A percentile compares a stretch with the other conserved stretches of the same genome.
Conservation (phyloP, 1,139 yeast species). For the Yamadazyma siamensis region DNA sequence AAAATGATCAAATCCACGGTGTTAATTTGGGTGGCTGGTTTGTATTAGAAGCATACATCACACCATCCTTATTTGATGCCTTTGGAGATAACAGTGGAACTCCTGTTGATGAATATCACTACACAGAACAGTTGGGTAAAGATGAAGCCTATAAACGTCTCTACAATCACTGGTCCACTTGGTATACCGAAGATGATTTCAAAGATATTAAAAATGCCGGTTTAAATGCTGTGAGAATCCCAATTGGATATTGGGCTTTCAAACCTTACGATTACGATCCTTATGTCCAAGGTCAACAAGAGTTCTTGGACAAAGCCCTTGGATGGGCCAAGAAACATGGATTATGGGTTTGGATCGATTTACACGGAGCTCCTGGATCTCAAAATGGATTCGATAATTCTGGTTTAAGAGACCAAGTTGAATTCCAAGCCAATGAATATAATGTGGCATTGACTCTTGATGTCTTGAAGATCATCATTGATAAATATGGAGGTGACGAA, state of each 20-base stretch:
- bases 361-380: constrained; percentile 97
- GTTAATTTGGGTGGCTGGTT: constrained; percentile 94
- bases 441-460: constrained; percentile 52
- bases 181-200: constrained; percentile 77
- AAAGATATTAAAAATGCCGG: constrained; percentile 60
- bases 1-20: constrained; percentile 57
- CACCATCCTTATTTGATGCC: constrained; percentile 72
- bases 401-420: constrained; percentile 67
- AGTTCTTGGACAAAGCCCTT: constrained; percentile 70
- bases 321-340: constrained; percentile 65
- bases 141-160: constrained; percentile 52
- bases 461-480: constrained; percentile 42
- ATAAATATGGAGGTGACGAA: constrained; percentile 64
- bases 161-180: constrained; percentile 72
- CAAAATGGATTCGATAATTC: constrained; percentile 97
- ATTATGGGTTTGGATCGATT: constrained; percentile 83
- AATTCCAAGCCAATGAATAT: constrained; percentile 50
- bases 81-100: constrained; percentile 35
- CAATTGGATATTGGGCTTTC: constrained; percentile 97
- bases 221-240: constrained; percentile 82
- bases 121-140: constrained; percentile 59
- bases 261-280: constrained; percentile 65
- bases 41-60: constrained; percentile 78
- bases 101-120: constrained; percentile 87
- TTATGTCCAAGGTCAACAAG: constrained; percentile 80